phyloP scores from a whole-genome alignment of 495 filamentous ascomycete genomes.

The Hypoxylon intermedium region DNA sequence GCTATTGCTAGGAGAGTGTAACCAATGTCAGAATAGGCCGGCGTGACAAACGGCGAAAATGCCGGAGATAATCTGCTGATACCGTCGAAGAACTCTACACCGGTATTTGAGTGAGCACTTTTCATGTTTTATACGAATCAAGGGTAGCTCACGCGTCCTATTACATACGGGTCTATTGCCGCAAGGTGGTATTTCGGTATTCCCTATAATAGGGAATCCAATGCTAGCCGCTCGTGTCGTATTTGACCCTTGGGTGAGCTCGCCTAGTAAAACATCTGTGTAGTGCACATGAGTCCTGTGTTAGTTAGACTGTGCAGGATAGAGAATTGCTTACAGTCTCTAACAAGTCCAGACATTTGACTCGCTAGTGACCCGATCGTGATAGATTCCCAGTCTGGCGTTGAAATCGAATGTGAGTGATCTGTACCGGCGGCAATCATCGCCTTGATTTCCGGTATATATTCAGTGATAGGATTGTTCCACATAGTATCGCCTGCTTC shows the following conservation, averaged over 20 bases:
- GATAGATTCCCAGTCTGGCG: constrained; percentile 60
- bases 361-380: constrained; percentile 62
- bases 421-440: constrained; percentile 47
- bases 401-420: constrained; percentile 46
- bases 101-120: neutral
- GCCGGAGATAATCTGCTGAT: constrained; percentile 46
- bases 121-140: neutral
- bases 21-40: constrained; percentile 50
- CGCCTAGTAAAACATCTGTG: constrained; percentile 52
- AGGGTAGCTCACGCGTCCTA: constrained; percentile 28
- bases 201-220: constrained; percentile 48
- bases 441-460: constrained; percentile 60
- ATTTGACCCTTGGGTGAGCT: constrained; percentile 48
- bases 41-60: constrained; percentile 46
- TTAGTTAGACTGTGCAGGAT: neutral
- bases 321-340: constrained; percentile 45
- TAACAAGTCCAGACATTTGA: constrained; percentile 59
- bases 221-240: constrained; percentile 29
- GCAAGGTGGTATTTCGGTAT: constrained; percentile 54
- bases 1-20: constrained; percentile 50
- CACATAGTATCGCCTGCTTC: constrained; percentile 46
- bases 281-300: constrained; percentile 29
- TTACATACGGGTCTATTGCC: constrained; percentile 47
- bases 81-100: constrained; percentile 49
- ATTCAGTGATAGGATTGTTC: constrained; percentile 55